Percentiles rank a stretch among this genome's conserved stretches.
Evolutionary conservation across 148 eudicot genomes (phyloP).

Genomic region (Camellia granthamiana): DNA sequence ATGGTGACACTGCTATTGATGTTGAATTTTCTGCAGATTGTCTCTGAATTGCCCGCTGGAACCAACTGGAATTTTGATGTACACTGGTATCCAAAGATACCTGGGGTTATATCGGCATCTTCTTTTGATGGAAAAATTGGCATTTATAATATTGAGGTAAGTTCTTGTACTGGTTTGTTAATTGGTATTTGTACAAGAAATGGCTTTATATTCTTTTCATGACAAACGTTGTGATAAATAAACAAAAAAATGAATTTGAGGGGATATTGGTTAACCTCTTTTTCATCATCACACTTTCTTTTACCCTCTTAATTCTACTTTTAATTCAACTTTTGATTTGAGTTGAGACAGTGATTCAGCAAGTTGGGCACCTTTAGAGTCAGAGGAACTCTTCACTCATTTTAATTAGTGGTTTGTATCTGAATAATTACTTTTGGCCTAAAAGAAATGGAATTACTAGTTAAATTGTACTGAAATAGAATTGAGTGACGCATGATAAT

Average conservation of each 20-base stretch:
- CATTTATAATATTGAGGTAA: conserved; percentile 86
- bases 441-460: background rate
- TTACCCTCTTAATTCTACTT: background rate
- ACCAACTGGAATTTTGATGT: conserved; percentile 93
- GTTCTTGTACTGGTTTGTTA: conserved; percentile 18
- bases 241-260: background rate
- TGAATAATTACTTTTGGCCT: background rate
- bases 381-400: background rate
- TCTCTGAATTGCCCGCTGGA: conserved; percentile 86
- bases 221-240: background rate
- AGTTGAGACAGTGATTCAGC: background rate
- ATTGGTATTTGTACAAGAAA: background rate
- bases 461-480: background rate
- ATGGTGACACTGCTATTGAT: background rate
- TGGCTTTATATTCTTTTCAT: background rate
- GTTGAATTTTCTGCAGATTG: conserved; percentile 57
- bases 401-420: background rate
- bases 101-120: conserved; percentile 95
- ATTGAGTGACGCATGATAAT: background rate
- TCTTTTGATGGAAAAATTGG: conserved; percentile 97
- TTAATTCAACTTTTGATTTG: background rate
- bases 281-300: background rate
- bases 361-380: background rate
- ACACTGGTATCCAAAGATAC: conserved; percentile 93
- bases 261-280: background rate